Evolutionary conservation across 257 asterid species (phyloP), one percentile per base, ranked within the genome.

Genomic region (Parsonsia alboflavescens): DNA sequence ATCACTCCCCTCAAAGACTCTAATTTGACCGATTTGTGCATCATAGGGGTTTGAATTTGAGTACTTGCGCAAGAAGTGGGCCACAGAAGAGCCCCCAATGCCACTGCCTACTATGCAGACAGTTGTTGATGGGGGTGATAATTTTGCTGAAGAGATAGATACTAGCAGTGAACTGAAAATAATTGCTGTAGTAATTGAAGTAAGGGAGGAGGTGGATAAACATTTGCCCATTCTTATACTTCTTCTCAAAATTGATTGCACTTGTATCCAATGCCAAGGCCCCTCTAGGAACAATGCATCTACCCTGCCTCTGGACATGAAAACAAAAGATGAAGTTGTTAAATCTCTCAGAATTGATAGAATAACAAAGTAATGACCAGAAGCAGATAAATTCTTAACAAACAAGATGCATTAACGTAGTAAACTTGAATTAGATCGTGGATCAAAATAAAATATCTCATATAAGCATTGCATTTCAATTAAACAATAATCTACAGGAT

Each of bases 21-120:
- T 70, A 81, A 95, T 85, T 46, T 66, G 71, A 28, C 83, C 84
- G 80, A 86, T 72, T 33, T 21, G 54, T 76, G 73, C 69, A 22
- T 68, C 36, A 22, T 68, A 24, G 33, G 84, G 61, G 71, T 80
- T 77, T 62, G 92, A 54, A 67, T 77, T 76, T 73, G 97, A 76
- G 86, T 94, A 92, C 58, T 42, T 84, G 78, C 99, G 98, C 81
- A 95, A 91, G 86, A 92, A 90, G 83, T 92, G 96, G 30, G 99
- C 98, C 52, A 89, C 96, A 67, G 99, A 92, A 77, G 99, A 85
- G 76, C 99, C 99, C 81, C 96, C 93, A 89, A 95, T 90, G 73
- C 99, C 99, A 87, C 90, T 73, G 83, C 99, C 99, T 82, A 95
- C 79, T 78, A 95, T 90, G 88, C 99, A 95, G 77, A 90, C 94